Evolutionary conservation across 805 yeast genomes (phyloP).

Genomic region (Lipomyces kockii): DNA sequence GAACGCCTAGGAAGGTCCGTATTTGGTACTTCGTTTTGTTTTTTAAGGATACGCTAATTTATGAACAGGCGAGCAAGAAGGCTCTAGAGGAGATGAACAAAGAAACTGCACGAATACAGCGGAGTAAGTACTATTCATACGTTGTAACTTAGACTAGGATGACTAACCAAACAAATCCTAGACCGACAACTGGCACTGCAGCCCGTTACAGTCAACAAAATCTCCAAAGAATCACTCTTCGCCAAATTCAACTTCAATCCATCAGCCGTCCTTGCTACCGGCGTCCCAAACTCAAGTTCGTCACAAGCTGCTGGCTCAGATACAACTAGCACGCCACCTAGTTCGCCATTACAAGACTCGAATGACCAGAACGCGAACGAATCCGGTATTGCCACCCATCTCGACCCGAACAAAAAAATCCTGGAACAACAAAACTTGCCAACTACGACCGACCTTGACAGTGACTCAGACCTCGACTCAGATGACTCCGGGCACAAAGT

Average conservation of each 20-base stretch:
- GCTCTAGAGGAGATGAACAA: conserved; percentile 34
- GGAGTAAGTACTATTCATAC: conserved; percentile 16
- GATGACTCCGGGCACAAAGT: not conserved
- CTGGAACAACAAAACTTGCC: not conserved
- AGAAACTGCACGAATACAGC: conserved; percentile 32
- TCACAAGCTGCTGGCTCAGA: not conserved
- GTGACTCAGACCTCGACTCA: not conserved
- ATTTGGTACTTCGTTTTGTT: no score
- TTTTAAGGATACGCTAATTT: not conserved
- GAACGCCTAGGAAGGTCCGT: conserved; percentile 12
- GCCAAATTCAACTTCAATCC: conserved; percentile 24
- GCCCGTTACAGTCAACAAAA: conserved; percentile 23
- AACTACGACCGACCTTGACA: not conserved
- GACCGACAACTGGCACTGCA: conserved; percentile 27
- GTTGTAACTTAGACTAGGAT: not conserved
- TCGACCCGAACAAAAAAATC: not conserved
- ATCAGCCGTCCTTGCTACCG: not conserved
- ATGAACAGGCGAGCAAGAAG: conserved; percentile 28
- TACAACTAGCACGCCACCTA: not conserved
- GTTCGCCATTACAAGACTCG: conserved; percentile 2
- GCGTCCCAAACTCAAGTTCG: not conserved
- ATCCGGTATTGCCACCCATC: not conserved
- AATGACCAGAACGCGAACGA: not conserved
- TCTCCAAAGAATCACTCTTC: conserved; percentile 22
- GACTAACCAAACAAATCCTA: not conserved